Evolutionary conservation across 2,329 filamentous ascomycete genomes (phyloP), one percentile per base, ranked within the genome.

Genomic region (Leptographium procerum): DNA sequence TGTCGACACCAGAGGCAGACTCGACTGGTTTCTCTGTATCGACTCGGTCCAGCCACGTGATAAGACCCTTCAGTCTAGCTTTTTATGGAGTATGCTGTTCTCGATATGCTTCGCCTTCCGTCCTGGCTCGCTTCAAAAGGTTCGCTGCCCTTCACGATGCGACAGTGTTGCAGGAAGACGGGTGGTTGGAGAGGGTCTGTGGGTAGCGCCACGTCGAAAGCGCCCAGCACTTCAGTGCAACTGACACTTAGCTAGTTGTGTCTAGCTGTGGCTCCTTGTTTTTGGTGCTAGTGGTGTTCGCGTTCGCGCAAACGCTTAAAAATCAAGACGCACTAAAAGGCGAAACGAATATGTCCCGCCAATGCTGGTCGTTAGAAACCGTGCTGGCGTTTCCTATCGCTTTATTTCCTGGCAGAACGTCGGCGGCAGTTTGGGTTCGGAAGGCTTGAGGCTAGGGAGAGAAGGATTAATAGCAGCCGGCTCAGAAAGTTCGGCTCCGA

Each of bases 171-270:
- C 13, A 33, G 26, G 36, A n/a, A 47, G 48, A 26, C 55, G 33
- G 47, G 48, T 55, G 56, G 60, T 55, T 50, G 57, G 56, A 60
- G 43, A 58, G 36, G 52, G 56, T 50, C 55, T 36, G 53, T 56
- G 59, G 60, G 51, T 60, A 59, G 57, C 50, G 58, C 56, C 60
- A 60, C 57, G 34, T 51, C 33, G 31, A 45, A 13, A n/a, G 54
- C 47, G 53, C n/a, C 40, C 29, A 50, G 33, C n/a, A 19, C 36
- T 40, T 29, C 36, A 54, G 34, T 57, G 55, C 29, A 48, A 53
- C 40, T 16, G 13, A 22, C 50, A 19, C 43, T 33, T 28, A 24
- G 29, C 45, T 43, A 10, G n/a, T 34, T n/a, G 10, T 19, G 36
- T 22, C 9, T 36, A 26, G 47, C 34, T 26, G 26, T 9, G 52